phyloP scores from a whole-genome alignment of 139 green algal species.

The Bryopsis sp. region DNA sequence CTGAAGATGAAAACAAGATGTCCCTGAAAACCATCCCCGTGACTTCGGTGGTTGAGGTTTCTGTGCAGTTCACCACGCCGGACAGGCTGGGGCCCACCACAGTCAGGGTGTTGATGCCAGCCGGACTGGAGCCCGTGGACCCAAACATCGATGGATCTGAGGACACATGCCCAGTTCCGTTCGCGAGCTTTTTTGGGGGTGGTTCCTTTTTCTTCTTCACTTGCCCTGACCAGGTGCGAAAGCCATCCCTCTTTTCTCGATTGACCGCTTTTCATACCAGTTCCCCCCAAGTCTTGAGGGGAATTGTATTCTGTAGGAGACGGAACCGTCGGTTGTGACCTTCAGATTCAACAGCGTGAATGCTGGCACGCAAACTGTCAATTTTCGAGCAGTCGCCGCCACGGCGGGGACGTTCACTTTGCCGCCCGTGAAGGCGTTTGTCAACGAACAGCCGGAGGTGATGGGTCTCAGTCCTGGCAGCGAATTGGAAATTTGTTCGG shows the following conservation, averaged over 20 bases:
- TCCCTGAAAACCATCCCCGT: slow-evolving; percentile 17
- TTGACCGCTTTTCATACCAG: too few relatives aligned
- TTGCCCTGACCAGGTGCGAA: slow-evolving; percentile 5
- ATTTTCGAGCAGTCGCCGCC: slow-evolving; percentile 42
- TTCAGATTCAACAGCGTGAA: slow-evolving; percentile 30
- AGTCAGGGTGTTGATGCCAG: slow-evolving; percentile 35
- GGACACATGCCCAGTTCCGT: slow-evolving; percentile 4
- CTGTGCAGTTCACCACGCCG: slow-evolving; percentile 32
- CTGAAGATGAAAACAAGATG: slow-evolving; percentile 15
- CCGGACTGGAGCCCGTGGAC: slow-evolving; percentile 51
- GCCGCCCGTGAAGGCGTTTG: slow-evolving; percentile 40
- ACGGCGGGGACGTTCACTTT: slow-evolving; percentile 39
- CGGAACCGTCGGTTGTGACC: slow-evolving; percentile 25
- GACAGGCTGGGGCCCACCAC: slow-evolving; percentile 34
- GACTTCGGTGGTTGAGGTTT: neutral
- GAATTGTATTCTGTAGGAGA: slow-evolving; percentile 21
- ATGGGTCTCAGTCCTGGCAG: slow-evolving; percentile 25
- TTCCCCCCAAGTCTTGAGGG: neutral
- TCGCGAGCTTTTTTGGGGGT: neutral
- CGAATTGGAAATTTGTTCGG: slow-evolving; percentile 26
- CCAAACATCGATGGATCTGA: slow-evolving; percentile 23
- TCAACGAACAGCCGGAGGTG: slow-evolving; percentile 45
- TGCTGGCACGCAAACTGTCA: slow-evolving; percentile 35
- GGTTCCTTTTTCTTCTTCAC: too few relatives aligned
- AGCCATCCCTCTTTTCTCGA: too few relatives aligned